Base-by-base conservation (phyloP, 805 yeast species). In the Wickerhamiella azyma region DNA sequence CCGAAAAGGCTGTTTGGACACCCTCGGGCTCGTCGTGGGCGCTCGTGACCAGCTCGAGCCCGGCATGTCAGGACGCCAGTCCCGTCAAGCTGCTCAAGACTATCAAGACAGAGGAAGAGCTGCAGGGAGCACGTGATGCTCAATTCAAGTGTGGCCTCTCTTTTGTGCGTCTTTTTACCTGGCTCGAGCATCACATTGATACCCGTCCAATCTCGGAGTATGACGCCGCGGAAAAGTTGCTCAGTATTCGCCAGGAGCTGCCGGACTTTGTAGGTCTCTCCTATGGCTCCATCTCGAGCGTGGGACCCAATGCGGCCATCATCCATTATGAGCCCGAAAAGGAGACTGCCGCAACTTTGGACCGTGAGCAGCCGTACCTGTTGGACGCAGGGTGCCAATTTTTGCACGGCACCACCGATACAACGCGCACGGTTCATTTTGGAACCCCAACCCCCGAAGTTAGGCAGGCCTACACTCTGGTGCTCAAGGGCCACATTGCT, bases 391-490 rank as follows among this genome's bases (percentile, higher is more conserved):
- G 98, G 3, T 84, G 92, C 0, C 98, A 92, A 56, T 89, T 75
- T 58, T 60, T 80, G 21, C 96, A 88, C 57, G 98, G 98, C 9
- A 92, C 98, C 0, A 92, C 98, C 0, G 98, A 92, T 60, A 85
- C 89, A 21, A 92, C 98, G 0, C 72, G 98, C 55, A 85, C 96
- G 0, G 63, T 77, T 43, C 89, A 83, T 60, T 81, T 85, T 59
- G 66, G 66, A 9, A 61, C 63, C 2, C 85, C 89, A 13, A 56
- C 72, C 0, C 55, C 53, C n/a, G 82, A 81, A 51, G 80, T 80
- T 58, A 68, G 65, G 33, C 71, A 71, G 52, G 77, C 77, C 45
- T 89, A 85, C 61, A 83, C 97, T 0, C 66, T 84, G 39, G 98
- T 92, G 1, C 69, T 92, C 46, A 85, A 86, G 65, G 97, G 97